phyloP scores from a whole-genome alignment of 257 asterid species.

The Solanum dulcamara region DNA sequence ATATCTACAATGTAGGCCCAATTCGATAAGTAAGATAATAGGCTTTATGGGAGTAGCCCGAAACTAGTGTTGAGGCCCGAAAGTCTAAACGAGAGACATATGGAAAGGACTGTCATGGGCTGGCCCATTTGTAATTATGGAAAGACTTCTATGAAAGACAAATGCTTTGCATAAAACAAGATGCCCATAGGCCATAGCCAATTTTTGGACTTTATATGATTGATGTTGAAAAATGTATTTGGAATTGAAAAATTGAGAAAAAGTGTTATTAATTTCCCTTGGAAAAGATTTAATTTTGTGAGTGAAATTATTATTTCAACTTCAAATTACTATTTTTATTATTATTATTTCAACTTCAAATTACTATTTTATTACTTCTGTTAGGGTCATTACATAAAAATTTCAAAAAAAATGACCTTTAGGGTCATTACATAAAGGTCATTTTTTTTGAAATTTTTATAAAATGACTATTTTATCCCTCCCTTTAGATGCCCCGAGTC shows the following conservation, averaged over 20 bases:
- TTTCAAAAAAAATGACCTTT: no score
- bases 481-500: no score
- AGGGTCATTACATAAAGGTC: no score
- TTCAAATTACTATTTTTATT: neutral
- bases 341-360: neutral
- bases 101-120: neutral
- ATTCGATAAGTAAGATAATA: neutral
- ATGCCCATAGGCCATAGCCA: neutral
- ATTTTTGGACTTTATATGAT: neutral
- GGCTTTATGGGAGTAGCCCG: neutral
- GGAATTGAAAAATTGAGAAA: neutral
- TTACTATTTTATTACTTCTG: neutral
- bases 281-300: neutral
- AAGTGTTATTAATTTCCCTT: neutral
- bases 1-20: neutral
- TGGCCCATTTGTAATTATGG: neutral
- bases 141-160: neutral
- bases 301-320: neutral
- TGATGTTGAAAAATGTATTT: neutral
- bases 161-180: neutral
- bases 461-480: no score
- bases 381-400: no score
- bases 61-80: neutral
- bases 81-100: neutral
- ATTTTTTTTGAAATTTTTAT: no score